Evolutionary conservation across 2,329 filamentous ascomycete species (phyloP), one percentile per base, ranked within the genome.

Genomic region (Leptoxyphium fumago): DNA sequence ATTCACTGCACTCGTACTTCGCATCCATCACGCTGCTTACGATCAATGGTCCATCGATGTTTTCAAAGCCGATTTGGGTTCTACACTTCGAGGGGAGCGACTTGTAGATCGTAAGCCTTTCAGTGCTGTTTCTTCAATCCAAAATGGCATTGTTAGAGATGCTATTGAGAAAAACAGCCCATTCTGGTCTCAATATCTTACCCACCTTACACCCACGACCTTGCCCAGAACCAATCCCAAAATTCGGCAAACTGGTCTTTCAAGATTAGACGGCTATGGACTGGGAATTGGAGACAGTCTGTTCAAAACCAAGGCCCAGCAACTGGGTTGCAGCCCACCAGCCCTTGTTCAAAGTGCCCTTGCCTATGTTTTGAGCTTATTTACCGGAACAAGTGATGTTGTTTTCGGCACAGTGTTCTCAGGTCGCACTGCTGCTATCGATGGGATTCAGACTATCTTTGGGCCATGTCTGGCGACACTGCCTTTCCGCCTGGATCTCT

Each of bases 11-110:
- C 46, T 61, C 1, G 54, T 74, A 10, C 43, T 84, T 39, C 70
- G 80, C 10, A 67, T 93, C 0, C 87, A 94, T 57, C 88, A 95
- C 61, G 78, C 84, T 1, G 60, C 93, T 1, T 95, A 94, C 56
- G 88, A 95, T 60, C 88, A 87, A n/a, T 95, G 88, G 88, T 88
- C 86, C 0, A 73, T 87, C 10, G 61, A 63, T 56, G 82, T 94
- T 42, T 67, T 89, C 28, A 62, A 93, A 0, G 65, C 72, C 21
- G 85, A 94, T 57, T 64, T 94, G 4, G 68, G 73, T 3, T 55
- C 54, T 0, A 50, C 82, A 1, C 54, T 82, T 56, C 46, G 50
- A 14, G 59, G 57, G 7, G 43, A 54, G 2, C n/a, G 52, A 1
- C 32, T 56, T 11, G 50, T 48, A 0, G 38, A 52, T 1, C 4